Base-by-base conservation (phyloP, 2,329 filamentous ascomycete species). In the Purpureocillium lavendulum region DNA sequence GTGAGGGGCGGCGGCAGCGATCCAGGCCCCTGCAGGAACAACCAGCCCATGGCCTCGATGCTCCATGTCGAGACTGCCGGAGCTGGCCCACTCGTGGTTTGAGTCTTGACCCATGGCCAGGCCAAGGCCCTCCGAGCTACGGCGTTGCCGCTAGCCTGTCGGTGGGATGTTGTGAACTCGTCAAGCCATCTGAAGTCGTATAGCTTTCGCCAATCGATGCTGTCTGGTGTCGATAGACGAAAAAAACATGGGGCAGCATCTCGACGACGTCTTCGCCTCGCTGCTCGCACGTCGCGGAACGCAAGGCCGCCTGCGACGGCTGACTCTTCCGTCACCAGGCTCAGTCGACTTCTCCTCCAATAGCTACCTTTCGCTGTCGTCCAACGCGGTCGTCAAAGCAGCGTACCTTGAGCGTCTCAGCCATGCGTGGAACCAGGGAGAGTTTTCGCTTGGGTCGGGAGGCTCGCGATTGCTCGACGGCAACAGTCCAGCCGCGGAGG, bases 311-410 rank as follows among this genome's bases (percentile, higher is more conserved):
- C 58, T 71, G 7, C 67, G 72, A n/a, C 56, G 53, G 6, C 54
- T 75, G 14, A 72, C 61, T 1, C 56, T 83, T 4, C 75, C 82
- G 3, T 82, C 82, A 0, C 71, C 82, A 1, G 77, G 71, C 15
- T 82, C 77, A 16, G 75, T 80, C 36, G 87, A 94, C 61, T 84
- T 94, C 53, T 81, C 82, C 16, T 89, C 86, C 53, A 82, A 88
- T 57, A 77, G 76, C 40, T 84, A 92, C 55, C 86, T 94, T 42
- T 87, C 88, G 36, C 81, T 89, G 6, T 80, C 85, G 1, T 56
- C 54, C 3, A 56, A 64, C 28, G 53, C 59, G 0, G 56, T 54
- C 12, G 40, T 76, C 7, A 81, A 84, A 60, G 71, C 79, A 53
- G 80, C 76, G 7, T 89, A 80, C 54, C 68, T 90, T 14, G 41